Evolutionary conservation across 2,329 filamentous ascomycete genomes (phyloP), one percentile per base, ranked within the genome.

Genomic region (Pseudogymnoascus sp.): DNA sequence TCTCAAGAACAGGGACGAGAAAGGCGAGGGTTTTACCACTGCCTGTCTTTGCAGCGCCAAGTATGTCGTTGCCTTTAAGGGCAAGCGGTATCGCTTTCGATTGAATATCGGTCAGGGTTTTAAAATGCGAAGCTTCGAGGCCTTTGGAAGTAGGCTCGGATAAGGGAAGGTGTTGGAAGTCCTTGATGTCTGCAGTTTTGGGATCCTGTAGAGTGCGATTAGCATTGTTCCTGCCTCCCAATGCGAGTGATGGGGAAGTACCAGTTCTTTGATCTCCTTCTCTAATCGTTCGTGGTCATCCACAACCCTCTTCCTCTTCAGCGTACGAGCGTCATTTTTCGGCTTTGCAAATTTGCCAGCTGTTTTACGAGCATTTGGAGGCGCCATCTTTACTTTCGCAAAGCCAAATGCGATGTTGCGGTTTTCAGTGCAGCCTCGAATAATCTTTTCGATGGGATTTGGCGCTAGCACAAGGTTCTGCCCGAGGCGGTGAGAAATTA

Each of bases 1-100:
- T 95, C 74, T 99, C 94, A 57, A 99, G 81, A 0, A 97, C 86
- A 1, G 94, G 94, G 2, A 97, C 77, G 6, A 99, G 76, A 71
- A 99, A 99, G 0, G 94, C 90, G 21, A 99, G 79, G 0, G 92
- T 97, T 77, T 97, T 97, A 69, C 92, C 92, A 70, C 89, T 95
- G 58, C 92, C 92, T 0, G 92, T 97, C 75, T 95, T 96, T 38
- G 94, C 94, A 4, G 94, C 94, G 39, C 92, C 94, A 38, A 99
- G 84, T 38, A 99, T 89, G 72, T 99, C 94, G 61, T 79, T 78
- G 61, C 90, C 89, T 73, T 95, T 89, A 64, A 99, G 80, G 7
- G 90, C 92, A 62, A 91, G 79, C 5, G 90, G 91, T 62, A 99
- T 87, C n/a, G 92, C 91, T 69, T 86, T 86, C 56, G 87, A 82